Percentiles rank a stretch among this genome's conserved stretches.
phyloP scores from a whole-genome alignment of 2,329 filamentous ascomycete genomes.

The Sporothrix protearum region DNA sequence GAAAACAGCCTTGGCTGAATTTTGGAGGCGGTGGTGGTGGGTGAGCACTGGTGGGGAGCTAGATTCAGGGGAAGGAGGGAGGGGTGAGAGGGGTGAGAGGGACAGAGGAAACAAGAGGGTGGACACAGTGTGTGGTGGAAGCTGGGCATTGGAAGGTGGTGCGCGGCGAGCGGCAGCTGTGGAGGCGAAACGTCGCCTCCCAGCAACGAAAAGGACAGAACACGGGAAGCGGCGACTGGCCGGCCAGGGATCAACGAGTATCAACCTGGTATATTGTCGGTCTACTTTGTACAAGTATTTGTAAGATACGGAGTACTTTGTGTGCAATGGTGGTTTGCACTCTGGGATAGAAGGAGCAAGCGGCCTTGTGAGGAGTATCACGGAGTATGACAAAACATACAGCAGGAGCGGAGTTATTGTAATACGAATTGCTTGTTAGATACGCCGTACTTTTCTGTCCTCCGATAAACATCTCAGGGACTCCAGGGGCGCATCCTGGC shows the following conservation, averaged over 20 bases:
- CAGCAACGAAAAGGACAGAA: slow-evolving; percentile 7
- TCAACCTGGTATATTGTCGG: neutral
- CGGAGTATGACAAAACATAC: neutral
- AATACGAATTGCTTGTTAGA: neutral
- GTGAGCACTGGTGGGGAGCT: slow-evolving; percentile 21
- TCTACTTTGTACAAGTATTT: no score
- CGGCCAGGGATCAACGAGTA: neutral
- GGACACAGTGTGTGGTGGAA: slow-evolving; percentile 14
- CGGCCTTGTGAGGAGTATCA: neutral
- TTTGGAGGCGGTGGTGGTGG: slow-evolving; percentile 11
- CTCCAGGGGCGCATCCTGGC: slow-evolving; percentile 8
- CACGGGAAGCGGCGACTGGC: slow-evolving; percentile 4
- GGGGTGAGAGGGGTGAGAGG: slow-evolving; percentile 9
- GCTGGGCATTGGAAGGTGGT: slow-evolving; percentile 8
- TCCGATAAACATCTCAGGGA: neutral
- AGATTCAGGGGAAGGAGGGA: slow-evolving; percentile 17
- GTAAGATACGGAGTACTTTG: no score
- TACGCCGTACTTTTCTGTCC: neutral
- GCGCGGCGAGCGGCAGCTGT: slow-evolving; percentile 15
- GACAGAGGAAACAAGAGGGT: neutral
- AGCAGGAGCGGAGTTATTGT: neutral
- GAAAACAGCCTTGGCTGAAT: slow-evolving; percentile 21
- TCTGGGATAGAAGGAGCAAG: neutral
- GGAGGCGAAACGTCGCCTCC: slow-evolving; percentile 5
- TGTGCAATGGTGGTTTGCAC: neutral